A percentile compares a stretch with the other conserved stretches of the same genome.
Conservation (phyloP, 2,329 filamentous ascomycete genomes). For the Ascochyta viciae-villosae region DNA sequence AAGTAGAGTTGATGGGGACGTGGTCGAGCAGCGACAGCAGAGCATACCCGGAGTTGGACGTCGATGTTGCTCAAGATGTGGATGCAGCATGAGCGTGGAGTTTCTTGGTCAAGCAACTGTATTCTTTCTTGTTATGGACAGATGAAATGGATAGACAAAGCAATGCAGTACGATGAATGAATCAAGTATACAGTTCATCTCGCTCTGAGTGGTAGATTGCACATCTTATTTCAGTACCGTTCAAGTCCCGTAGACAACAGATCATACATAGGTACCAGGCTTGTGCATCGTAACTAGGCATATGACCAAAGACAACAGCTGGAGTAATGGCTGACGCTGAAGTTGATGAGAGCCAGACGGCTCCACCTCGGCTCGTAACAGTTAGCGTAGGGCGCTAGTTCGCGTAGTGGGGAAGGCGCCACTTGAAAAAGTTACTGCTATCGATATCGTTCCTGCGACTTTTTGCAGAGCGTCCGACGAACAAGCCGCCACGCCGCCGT, state of each 20-base stretch:
- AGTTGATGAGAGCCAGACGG: not conserved
- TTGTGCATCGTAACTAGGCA: too few species aligned
- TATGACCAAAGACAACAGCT: not conserved
- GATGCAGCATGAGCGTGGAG: slow-evolving; percentile 2
- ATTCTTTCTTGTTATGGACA: not conserved
- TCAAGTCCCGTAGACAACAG: too few species aligned
- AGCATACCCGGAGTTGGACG: not conserved
- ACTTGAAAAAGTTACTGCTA: slow-evolving; percentile 15
- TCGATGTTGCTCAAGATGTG: not conserved
- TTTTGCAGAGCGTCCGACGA: slow-evolving; percentile 26
- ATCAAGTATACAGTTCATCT: not conserved
- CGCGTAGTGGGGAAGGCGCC: slow-evolving; percentile 9
- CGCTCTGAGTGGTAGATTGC: not conserved
- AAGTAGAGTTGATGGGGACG: not conserved
- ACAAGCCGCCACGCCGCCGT: slow-evolving; percentile 26
- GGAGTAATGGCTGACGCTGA: not conserved
- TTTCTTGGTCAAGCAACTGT: not conserved
- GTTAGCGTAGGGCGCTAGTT: slow-evolving; percentile 1
- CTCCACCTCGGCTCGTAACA: not conserved
- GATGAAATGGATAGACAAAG: slow-evolving; percentile 9
- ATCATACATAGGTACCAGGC: not conserved
- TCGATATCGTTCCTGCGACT: slow-evolving; percentile 24
- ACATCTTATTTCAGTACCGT: too few species aligned
- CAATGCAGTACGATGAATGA: slow-evolving; percentile 1
- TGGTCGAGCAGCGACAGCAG: not conserved